Conservation (phyloP, 352 stramenopile species). For the Phytophthora megakarya region DNA sequence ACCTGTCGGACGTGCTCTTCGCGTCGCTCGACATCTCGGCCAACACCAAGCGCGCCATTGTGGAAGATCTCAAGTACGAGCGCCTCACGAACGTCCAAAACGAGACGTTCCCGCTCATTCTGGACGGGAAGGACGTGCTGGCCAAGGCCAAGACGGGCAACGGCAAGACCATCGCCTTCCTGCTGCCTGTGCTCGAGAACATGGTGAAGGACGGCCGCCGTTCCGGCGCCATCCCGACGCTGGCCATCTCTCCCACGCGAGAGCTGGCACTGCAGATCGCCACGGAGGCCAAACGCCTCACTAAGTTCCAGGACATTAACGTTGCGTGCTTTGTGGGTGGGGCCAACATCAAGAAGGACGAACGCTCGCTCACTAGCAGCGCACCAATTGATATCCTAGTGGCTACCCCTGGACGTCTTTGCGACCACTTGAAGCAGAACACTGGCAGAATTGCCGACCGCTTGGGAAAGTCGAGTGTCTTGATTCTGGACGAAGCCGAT, state of each 20-base stretch:
- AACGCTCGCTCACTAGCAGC: constrained; percentile 37
- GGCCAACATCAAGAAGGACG: constrained; percentile 86
- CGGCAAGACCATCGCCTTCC: constrained; percentile 91
- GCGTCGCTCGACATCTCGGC: constrained; percentile 59
- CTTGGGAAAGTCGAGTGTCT: constrained; percentile 51
- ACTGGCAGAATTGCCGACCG: constrained; percentile 81
- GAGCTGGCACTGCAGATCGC: constrained; percentile 96
- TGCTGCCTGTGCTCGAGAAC: constrained; percentile 81
- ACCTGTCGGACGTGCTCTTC: constrained; percentile 66
- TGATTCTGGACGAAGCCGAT: constrained; percentile 97
- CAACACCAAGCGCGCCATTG: constrained; percentile 68
- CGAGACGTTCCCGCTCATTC: constrained; percentile 75
- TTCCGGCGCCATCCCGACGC: constrained; percentile 84
- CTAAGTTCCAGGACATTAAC: constrained; percentile 81
- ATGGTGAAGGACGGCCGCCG: constrained; percentile 65
- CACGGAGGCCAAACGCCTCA: constrained; percentile 86
- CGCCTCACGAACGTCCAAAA: constrained; percentile 91
- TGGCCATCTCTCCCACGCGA: constrained; percentile 95
- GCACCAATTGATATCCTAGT: constrained; percentile 92
- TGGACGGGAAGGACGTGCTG: constrained; percentile 89
- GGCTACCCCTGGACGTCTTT: constrained; percentile 94
- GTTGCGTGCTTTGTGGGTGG: constrained; percentile 85
- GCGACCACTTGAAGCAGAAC: constrained; percentile 95
- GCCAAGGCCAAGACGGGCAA: constrained; percentile 91
- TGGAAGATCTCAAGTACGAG: constrained; percentile 86